These are phyloP conservation scores for Cordyceps pruinosa DNA, from an alignment of 2,329 filamentous ascomycete genomes.

Conservation along the genomic window DNA sequence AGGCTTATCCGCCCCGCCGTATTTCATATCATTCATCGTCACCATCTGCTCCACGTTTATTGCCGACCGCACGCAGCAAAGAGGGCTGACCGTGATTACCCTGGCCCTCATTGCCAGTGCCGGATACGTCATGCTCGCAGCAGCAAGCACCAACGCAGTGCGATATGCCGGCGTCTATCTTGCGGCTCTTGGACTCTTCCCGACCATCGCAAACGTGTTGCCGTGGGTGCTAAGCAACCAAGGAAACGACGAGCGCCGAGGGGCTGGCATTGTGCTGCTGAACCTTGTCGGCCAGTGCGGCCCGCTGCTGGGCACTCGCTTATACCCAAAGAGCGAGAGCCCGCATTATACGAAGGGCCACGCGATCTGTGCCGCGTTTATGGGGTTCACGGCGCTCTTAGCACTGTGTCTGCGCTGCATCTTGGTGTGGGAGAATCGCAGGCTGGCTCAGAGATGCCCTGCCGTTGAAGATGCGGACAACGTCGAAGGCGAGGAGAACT, in stretches of 20 bases:
- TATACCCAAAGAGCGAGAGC: conserved; percentile 49
- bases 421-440: conserved; percentile 17
- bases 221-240: conserved; percentile 52
- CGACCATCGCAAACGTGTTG: conserved; percentile 18
- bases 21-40: conserved; percentile 32
- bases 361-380: conserved; percentile 17
- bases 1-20: conserved; percentile 34
- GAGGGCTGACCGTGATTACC: conserved; percentile 27
- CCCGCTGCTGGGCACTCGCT: conserved; percentile 53
- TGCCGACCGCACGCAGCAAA: conserved; percentile 29
- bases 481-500: conserved; percentile 16
- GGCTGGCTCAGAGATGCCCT: conserved; percentile 11
- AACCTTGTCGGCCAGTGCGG: conserved; percentile 72
- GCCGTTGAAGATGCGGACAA: conserved; percentile 3
- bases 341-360: conserved; percentile 41
- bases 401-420: conserved; percentile 12
- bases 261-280: conserved; percentile 66
- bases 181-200: conserved; percentile 28
- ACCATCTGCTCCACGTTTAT: conserved; percentile 24
- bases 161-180: conserved; percentile 33
- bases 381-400: conserved; percentile 17
- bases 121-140: conserved; percentile 22
- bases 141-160: conserved; percentile 17
- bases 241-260: conserved; percentile 54
- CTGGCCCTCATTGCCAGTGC: conserved; percentile 17